phyloP scores from a whole-genome alignment of 768 basidiomycete genomes.

The Fibroporia radiculosa region DNA sequence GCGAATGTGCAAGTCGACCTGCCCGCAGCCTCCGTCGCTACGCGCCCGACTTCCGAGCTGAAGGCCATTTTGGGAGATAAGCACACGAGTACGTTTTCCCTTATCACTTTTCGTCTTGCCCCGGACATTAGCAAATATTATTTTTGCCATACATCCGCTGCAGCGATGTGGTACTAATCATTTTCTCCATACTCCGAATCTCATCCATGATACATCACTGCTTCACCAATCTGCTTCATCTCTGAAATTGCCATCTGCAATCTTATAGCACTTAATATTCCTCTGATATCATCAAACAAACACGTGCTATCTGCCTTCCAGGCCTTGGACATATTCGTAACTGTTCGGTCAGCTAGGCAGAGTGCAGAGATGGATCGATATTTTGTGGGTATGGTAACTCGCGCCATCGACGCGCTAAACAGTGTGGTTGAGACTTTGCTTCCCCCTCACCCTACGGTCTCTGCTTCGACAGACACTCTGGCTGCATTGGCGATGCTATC shows the following conservation, averaged over 20 bases:
- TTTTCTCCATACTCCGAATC: not conserved
- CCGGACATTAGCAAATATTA: too few species aligned
- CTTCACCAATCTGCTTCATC: not conserved
- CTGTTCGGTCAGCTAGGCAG: not conserved
- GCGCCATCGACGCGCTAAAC: conserved; percentile 2
- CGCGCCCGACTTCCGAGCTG: not conserved
- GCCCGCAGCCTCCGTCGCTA: not conserved
- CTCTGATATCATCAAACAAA: not conserved
- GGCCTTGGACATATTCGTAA: conserved; percentile 6
- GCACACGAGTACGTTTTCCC: too few species aligned
- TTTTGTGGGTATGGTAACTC: not conserved
- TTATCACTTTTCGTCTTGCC: too few species aligned
- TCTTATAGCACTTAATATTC: not conserved
- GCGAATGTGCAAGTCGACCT: not conserved
- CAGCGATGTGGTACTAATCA: too few species aligned
- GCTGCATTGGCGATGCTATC: conserved; percentile 1
- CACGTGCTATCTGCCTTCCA: conserved; percentile 4
- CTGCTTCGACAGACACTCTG: not conserved
- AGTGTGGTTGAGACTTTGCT: not conserved
- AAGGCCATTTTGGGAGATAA: not conserved
- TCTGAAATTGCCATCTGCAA: too few species aligned
- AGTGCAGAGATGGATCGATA: not conserved
- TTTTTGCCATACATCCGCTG: too few species aligned
- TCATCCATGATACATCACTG: too few species aligned
- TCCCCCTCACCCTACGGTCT: not conserved